Conservation (phyloP, 371 early-diverging fungal genomes). For the Scutellospora calospora region DNA sequence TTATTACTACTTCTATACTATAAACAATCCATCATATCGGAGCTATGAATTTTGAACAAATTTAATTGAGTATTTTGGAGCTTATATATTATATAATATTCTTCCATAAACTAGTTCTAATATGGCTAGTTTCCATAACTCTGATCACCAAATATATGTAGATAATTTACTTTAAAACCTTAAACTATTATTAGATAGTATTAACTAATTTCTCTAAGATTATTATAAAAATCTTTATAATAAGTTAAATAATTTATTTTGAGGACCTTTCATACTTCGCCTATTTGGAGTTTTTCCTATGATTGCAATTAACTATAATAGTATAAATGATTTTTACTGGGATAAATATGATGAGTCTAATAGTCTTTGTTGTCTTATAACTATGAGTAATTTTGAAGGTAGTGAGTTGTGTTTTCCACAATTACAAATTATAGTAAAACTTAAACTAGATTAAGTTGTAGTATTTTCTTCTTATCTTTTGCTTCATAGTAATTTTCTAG, state of each 20-base stretch:
- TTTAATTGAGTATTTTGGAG: too few species aligned
- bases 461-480: not conserved
- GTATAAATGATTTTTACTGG: not conserved
- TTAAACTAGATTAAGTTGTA: not conserved
- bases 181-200: not conserved
- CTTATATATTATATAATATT: not conserved
- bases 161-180: not conserved
- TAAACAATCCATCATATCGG: constrained; percentile 1
- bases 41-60: not conserved
- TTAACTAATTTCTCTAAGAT: too few species aligned
- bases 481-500: constrained; percentile 1
- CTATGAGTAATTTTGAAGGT: not conserved
- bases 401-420: not conserved
- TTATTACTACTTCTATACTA: constrained; percentile 7
- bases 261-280: not conserved
- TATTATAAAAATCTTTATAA: not conserved
- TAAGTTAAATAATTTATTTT: constrained; percentile 1
- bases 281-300: constrained; percentile 5
- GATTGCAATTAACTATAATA: not conserved
- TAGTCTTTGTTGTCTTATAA: not conserved
- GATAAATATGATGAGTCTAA: not conserved
- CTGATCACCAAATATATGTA: not conserved
- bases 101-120: constrained; percentile 12
- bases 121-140: not conserved
- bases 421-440: not conserved